Conservation (phyloP, 441 rosid species). For the Cnidoscolus chayamansa region DNA sequence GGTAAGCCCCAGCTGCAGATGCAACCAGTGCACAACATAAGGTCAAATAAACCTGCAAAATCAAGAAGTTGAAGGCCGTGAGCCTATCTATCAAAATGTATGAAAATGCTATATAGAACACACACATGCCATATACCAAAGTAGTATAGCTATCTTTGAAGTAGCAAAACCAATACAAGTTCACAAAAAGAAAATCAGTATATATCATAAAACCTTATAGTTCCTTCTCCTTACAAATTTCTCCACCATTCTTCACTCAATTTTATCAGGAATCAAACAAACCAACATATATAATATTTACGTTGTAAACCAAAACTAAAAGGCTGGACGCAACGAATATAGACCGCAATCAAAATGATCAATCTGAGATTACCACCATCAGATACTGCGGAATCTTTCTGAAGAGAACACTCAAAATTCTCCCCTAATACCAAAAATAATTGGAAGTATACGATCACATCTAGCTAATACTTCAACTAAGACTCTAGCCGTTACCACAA, state of each 20-base stretch:
- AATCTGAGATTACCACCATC: too few species aligned
- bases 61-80: not conserved
- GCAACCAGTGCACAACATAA: slow-evolving; percentile 68
- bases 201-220: too few species aligned
- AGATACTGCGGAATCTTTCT: not conserved
- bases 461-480: not conserved
- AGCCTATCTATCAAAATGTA: not conserved
- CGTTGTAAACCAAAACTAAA: too few species aligned
- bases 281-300: too few species aligned
- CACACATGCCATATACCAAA: too few species aligned
- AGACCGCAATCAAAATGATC: too few species aligned
- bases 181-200: not conserved
- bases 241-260: too few species aligned
- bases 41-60: slow-evolving; percentile 62
- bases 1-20: slow-evolving; percentile 65
- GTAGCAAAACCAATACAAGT: not conserved
- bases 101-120: not conserved
- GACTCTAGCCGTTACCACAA: not conserved
- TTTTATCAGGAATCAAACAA: too few species aligned
- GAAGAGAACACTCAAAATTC: not conserved
- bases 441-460: not conserved
- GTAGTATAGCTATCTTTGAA: not conserved
- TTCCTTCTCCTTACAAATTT: too few species aligned
- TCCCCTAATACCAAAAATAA: not conserved
- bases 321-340: too few species aligned